Conservation (phyloP, 148 eudicot species). For the Beta vulgaris region DNA sequence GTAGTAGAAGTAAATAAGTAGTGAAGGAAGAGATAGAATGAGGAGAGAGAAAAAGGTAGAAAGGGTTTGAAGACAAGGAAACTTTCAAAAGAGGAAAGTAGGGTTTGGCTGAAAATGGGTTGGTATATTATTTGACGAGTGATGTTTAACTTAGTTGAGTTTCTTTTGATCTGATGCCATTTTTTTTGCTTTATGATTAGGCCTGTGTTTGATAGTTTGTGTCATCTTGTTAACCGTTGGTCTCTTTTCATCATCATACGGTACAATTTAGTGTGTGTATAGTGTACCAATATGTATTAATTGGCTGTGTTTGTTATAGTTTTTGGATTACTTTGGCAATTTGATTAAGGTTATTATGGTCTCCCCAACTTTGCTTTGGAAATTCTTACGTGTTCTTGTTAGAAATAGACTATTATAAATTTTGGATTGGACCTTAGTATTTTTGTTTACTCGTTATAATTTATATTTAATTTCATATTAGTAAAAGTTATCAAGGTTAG, state of each 20-base stretch:
- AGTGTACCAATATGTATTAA: neutral
- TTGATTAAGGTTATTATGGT: no score
- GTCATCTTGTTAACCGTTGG: conserved; percentile 43
- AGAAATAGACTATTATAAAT: no score
- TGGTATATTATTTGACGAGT: conserved; percentile 1
- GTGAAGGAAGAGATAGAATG: neutral
- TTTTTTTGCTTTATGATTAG: conserved; percentile 1
- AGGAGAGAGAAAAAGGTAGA: neutral
- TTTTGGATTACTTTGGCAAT: no score
- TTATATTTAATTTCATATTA: no score
- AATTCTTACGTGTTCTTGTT: neutral
- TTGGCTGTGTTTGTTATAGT: conserved; percentile 21
- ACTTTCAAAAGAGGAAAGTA: conserved; percentile 40
- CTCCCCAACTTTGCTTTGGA: no score
- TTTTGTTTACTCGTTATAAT: no score
- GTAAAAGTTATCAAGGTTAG: no score
- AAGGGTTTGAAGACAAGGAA: conserved; percentile 31
- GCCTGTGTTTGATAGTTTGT: conserved; percentile 29
- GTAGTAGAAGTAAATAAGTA: neutral
- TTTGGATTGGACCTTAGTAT: no score
- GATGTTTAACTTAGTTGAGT: conserved; percentile 6
- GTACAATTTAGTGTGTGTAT: neutral
- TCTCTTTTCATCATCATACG: conserved; percentile 23
- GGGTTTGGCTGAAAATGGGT: conserved; percentile 37
- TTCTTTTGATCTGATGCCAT: neutral